Evolutionary conservation across 495 filamentous ascomycete genomes (phyloP), one percentile per base, ranked within the genome.

Genomic region (Xylaria castorea): DNA sequence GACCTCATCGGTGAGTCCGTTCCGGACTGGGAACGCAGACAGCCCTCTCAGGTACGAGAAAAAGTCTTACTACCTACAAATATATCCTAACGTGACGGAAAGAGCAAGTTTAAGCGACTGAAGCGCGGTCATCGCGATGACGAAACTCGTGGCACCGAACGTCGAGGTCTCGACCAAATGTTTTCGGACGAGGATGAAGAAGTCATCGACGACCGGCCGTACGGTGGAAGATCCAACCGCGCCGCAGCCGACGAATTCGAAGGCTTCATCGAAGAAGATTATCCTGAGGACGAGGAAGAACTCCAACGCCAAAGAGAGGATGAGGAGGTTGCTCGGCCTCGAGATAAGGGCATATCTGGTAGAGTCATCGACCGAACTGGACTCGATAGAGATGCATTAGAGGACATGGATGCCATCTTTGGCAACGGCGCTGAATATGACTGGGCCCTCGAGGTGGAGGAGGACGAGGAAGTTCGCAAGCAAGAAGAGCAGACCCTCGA

Each of bases 261-360:
- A 66, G 96, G 94, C 78, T 99, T 99, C 83, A 99, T 99, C 77
- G 95, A 98, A 76, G 93, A 97, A 73, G 96, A 98, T 75, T 94
- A 92, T 67, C 92, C 94, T 50, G 94, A 94, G 71, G 94, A 97
- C 71, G 94, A 96, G 68, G 93, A 89, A 51, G 89, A 95, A 75
- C 85, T 87, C 25, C 90, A 91, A 64, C 90, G 88, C 57, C 88
- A 92, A 71, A 90, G 92, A 65, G 96, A 98, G 77, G 96, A 98
- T 72, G 86, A 90, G 75, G 96, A 97, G 75, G 92, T 98, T 70
- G 91, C 91, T 68, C 87, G 92, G 46, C 91, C 94, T 2, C 85
- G 86, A 70, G 86, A 91, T 72, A 85, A 88, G 68, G 87, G 89
- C 71, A 85, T 92, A n/a, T 89, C 88, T 25, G 85, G 90, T 30